Percentiles rank a stretch among this genome's conserved stretches.
Evolutionary conservation across 2,329 filamentous ascomycete species (phyloP).

Genomic region (Trichoderma atroviride): DNA sequence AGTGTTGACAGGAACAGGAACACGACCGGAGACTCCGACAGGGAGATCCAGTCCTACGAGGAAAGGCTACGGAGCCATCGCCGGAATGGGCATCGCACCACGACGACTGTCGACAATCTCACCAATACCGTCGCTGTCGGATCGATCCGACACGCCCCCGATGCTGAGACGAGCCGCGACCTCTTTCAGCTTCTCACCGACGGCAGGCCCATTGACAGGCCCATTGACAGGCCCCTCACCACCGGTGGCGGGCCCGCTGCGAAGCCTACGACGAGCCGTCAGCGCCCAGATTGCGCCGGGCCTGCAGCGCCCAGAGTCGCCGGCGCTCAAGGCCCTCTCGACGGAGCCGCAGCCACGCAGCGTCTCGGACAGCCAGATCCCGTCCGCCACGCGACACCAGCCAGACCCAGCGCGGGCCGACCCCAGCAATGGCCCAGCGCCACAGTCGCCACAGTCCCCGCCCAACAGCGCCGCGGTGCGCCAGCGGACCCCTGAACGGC

Average conservation of each 20-base stretch:
- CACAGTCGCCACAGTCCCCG: constrained; percentile 50
- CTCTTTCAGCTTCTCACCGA: constrained; percentile 2
- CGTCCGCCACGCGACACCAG: constrained; percentile 18
- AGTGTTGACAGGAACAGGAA: constrained; percentile 30
- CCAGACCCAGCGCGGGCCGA: constrained; percentile 32
- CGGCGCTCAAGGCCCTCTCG: not conserved
- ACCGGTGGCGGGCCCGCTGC: constrained; percentile 6
- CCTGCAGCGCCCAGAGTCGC: constrained; percentile 16
- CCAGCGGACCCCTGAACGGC: constrained; percentile 56
- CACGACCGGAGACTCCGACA: constrained; percentile 23
- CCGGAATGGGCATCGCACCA: constrained; percentile 6
- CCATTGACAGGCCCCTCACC: constrained; percentile 1
- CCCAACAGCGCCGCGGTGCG: constrained; percentile 59
- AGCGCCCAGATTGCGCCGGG: constrained; percentile 14
- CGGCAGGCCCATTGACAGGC: not conserved
- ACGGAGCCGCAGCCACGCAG: constrained; percentile 32
- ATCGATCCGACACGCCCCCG: constrained; percentile 20
- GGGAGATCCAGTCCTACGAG: constrained; percentile 28
- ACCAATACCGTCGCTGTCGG: constrained; percentile 21
- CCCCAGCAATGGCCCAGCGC: constrained; percentile 32
- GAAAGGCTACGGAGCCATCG: constrained; percentile 39
- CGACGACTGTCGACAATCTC: constrained; percentile 16
- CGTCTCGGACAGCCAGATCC: constrained; percentile 42
- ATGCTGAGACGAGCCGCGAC: constrained; percentile 13
- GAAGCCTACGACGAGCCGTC: constrained; percentile 9